Evolutionary conservation across 2,329 filamentous ascomycete species (phyloP).

Genomic region (Talaromyces marneffei): DNA sequence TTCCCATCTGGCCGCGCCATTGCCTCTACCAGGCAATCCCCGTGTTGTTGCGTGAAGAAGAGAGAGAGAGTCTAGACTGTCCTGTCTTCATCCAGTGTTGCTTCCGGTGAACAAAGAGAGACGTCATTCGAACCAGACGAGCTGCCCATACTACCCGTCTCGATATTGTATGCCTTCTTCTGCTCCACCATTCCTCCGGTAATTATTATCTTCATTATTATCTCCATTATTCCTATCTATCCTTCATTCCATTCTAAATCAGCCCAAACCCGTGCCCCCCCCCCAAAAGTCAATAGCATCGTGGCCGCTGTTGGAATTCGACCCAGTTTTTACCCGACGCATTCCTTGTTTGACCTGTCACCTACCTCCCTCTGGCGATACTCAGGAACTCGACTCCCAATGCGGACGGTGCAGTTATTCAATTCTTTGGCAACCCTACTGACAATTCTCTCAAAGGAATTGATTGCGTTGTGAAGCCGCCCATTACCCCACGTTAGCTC

Average conservation of each 20-base stretch:
- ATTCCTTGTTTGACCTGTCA: slow-evolving; percentile 11
- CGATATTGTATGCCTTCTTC: not conserved
- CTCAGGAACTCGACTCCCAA: not conserved
- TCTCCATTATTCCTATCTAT: not conserved
- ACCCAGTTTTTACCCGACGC: slow-evolving; percentile 14
- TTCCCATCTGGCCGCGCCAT: slow-evolving; percentile 3
- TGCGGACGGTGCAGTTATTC: not conserved
- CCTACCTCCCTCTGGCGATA: slow-evolving; percentile 4
- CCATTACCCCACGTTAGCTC: not conserved
- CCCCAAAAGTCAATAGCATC: not conserved
- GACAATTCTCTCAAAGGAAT: not conserved
- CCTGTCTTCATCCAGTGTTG: not conserved
- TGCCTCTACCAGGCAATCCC: not conserved
- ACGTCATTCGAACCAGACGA: slow-evolving; percentile 7
- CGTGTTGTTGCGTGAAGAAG: not conserved
- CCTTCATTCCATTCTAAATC: not conserved
- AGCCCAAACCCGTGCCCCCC: not conserved
- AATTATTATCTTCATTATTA: not conserved
- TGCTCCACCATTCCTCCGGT: not conserved
- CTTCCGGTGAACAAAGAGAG: slow-evolving; percentile 11
- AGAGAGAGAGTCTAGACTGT: not conserved
- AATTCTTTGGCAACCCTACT: not conserved
- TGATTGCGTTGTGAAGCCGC: not conserved
- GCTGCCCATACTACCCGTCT: not conserved
- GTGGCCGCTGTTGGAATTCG: not conserved